Conservation (phyloP, 2,329 filamentous ascomycete genomes). For the Botryotinia calthae region DNA sequence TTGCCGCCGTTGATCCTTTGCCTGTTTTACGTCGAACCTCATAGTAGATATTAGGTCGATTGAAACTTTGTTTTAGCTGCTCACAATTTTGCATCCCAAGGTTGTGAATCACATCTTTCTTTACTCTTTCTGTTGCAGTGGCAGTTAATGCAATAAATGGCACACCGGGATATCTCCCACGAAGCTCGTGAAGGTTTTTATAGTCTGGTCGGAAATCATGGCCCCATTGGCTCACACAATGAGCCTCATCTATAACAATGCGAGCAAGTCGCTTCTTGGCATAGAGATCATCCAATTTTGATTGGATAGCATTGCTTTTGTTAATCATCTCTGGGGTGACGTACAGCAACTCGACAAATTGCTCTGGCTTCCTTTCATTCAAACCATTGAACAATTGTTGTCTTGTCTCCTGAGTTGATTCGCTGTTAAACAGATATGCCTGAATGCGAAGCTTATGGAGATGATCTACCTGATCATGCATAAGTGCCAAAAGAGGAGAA, state of each 20-base stretch:
- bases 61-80: conserved; percentile 89
- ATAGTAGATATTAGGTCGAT: conserved; percentile 91
- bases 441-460: conserved; percentile 71
- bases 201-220: conserved; percentile 98
- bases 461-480: conserved; percentile 95
- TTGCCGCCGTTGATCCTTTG: conserved; percentile 34
- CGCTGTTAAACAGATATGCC: conserved; percentile 79
- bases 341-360: conserved; percentile 79
- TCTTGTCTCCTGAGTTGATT: conserved; percentile 62
- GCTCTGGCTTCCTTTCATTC: conserved; percentile 63
- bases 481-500: conserved; percentile 90
- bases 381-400: conserved; percentile 64
- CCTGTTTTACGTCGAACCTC: conserved; percentile 63
- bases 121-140: conserved; percentile 91
- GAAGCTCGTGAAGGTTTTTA: conserved; percentile 75
- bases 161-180: conserved; percentile 69
- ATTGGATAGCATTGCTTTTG: conserved; percentile 70
- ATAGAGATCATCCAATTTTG: conserved; percentile 66
- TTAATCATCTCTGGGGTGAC: conserved; percentile 96
- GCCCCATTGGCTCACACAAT: conserved; percentile 98
- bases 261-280: conserved; percentile 71
- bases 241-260: conserved; percentile 97
- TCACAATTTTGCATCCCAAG: conserved; percentile 76
- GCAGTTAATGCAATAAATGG: conserved; percentile 94
- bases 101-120: conserved; percentile 86